A percentile compares a stretch with the other conserved stretches of the same genome.
Evolutionary conservation across 352 stramenopile species (phyloP).

Genomic region (Globisporangium parvum): DNA sequence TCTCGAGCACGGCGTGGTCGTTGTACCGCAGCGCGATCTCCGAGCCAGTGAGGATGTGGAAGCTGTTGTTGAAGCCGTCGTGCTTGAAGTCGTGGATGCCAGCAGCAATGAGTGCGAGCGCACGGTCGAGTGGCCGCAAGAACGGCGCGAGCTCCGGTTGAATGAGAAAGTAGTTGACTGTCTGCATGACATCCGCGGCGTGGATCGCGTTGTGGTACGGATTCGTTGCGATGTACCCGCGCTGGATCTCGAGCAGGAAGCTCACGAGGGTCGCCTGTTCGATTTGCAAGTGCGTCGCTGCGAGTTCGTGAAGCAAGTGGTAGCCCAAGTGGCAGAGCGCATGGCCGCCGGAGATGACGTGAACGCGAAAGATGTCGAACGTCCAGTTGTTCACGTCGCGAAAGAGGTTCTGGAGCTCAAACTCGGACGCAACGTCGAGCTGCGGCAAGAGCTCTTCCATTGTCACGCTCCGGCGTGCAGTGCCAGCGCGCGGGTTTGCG

Average conservation of each 20-base stretch:
- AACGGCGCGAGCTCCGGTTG: constrained; percentile 69
- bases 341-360: constrained; percentile 63
- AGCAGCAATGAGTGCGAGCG: constrained; percentile 66
- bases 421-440: constrained; percentile 52
- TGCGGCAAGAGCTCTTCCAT: constrained; percentile 61
- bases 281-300: constrained; percentile 53
- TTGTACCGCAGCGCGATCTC: constrained; percentile 88
- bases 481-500: not conserved
- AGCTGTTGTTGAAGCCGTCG: constrained; percentile 88
- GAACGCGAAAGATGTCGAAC: constrained; percentile 77
- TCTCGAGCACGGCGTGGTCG: constrained; percentile 85
- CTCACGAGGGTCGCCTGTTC: constrained; percentile 54
- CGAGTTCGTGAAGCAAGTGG: constrained; percentile 61
- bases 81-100: constrained; percentile 89
- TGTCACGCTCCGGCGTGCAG: constrained; percentile 25
- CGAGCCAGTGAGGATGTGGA: constrained; percentile 82
- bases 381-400: constrained; percentile 45
- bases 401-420: constrained; percentile 68
- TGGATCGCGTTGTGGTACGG: constrained; percentile 90
- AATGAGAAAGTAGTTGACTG: constrained; percentile 80
- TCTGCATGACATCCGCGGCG: constrained; percentile 87
- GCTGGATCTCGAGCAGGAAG: constrained; percentile 81
- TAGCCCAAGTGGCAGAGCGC: constrained; percentile 73
- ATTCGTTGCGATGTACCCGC: constrained; percentile 74
- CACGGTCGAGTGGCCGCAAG: constrained; percentile 69